Base-by-base conservation (phyloP, 345 rosid genomes). In the Boechera stricta region DNA sequence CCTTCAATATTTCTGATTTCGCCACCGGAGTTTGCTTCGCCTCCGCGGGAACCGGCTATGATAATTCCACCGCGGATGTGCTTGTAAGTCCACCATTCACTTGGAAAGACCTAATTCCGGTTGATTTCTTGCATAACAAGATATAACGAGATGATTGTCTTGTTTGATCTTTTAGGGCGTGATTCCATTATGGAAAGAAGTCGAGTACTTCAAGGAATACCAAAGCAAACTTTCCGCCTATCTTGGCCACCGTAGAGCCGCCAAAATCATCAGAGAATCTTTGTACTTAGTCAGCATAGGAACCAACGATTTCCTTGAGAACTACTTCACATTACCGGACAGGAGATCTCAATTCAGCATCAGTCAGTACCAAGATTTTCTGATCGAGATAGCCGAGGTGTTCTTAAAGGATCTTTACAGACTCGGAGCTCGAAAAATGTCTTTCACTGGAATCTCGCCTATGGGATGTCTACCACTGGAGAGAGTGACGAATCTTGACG, bases 11-110 rank as follows among this genome's bases (percentile, higher is more conserved):
- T 7, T 80, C 88, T 0, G 89, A 89, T 44, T 87, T 89, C 52
- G 88, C 88, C 26, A 80, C 85, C 6, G 93, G 93, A 10, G 89
- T 89, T 51, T 82, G 85, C 70, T 89, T 89, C 12, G 93, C 91
- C 35, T 89, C 93, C 0, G 89, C 91, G 0, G 91, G 84, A 0
- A 80, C 87, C 7, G 91, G 91, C n/a, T 87, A 64, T 45, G 91
- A 89, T 71, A 89, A 87, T 32, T 80, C 83, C 29, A 89, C 93
- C 24, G 84, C 91, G 6, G 69, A 74, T 65, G 83, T 87, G 12
- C 87, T 89, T 29, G 91, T 89, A 73, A 81, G 87, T 71, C 69
- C 41, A 41, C 15, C 60, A 24, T 53, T 44, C 66, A 58, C 32
- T 36, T 35, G 3, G 9, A 42, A 53, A 24, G 0, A 71, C 77